Evolutionary conservation across 768 basidiomycete genomes (phyloP).

Genomic region (Trametes cubensis): DNA sequence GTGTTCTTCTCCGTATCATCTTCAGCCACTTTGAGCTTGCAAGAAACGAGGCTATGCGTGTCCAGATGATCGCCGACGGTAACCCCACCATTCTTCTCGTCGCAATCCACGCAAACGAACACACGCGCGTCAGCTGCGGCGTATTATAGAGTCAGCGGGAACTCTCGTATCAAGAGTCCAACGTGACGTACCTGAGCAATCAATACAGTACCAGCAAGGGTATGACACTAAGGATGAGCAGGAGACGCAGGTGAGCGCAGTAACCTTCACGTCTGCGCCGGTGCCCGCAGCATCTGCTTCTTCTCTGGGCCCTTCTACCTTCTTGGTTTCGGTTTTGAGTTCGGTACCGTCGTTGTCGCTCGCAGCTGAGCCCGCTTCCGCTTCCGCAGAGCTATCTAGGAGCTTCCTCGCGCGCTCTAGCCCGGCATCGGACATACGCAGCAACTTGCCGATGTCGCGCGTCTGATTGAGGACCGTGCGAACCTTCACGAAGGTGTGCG

Average conservation of each 20-base stretch:
- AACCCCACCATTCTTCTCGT: constrained; percentile 12
- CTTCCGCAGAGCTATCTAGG: background rate
- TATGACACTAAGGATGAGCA: background rate
- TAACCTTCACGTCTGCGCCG: background rate
- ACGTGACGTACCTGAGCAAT: constrained; percentile 6
- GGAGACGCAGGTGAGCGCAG: constrained; percentile 11
- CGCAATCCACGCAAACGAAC: constrained; percentile 14
- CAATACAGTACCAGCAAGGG: constrained; percentile 21
- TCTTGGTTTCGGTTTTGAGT: background rate
- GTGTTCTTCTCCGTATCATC: background rate
- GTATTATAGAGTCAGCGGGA: too few species aligned
- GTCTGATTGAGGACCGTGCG: constrained; percentile 20
- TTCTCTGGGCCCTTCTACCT: background rate
- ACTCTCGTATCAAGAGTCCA: too few species aligned
- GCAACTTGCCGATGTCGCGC: constrained; percentile 20
- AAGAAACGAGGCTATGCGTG: constrained; percentile 17
- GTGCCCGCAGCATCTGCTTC: background rate
- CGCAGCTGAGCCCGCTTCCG: too few species aligned
- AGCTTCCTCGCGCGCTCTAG: constrained; percentile 10
- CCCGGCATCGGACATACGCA: constrained; percentile 3
- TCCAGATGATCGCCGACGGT: background rate
- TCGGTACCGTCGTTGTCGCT: background rate
- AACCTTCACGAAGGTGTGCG: constrained; percentile 28
- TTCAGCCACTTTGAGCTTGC: background rate
- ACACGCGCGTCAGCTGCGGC: constrained; percentile 5